phyloP scores from a whole-genome alignment of 2,329 filamentous ascomycete genomes.

The Colletotrichum phormii region DNA sequence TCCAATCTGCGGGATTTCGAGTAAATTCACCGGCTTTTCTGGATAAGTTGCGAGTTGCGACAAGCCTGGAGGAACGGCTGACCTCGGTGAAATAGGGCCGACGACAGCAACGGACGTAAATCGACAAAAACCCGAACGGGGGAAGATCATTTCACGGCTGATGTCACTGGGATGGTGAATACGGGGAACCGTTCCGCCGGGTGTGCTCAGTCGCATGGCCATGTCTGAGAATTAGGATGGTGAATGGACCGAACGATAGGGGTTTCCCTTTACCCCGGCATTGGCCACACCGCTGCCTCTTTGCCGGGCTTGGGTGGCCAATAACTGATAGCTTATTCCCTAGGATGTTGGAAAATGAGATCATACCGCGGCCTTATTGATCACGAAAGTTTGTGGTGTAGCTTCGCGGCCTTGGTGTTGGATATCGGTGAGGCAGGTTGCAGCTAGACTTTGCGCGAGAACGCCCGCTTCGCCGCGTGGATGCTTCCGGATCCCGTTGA shows the following conservation, averaged over 20 bases:
- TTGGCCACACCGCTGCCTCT: slow-evolving; percentile 24
- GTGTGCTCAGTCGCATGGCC: slow-evolving; percentile 17
- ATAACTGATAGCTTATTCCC: slow-evolving; percentile 1
- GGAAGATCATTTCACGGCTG: slow-evolving; percentile 6
- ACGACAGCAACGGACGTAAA: background rate
- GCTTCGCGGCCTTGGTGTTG: background rate
- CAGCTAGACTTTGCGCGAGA: background rate
- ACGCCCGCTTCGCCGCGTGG: slow-evolving; percentile 18
- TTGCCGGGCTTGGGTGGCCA: background rate
- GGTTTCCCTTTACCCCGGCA: slow-evolving; percentile 6
- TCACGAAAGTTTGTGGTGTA: slow-evolving; percentile 11
- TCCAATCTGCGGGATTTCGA: background rate
- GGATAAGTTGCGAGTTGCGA: background rate
- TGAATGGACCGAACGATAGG: slow-evolving; percentile 22
- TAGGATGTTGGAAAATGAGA: slow-evolving; percentile 20
- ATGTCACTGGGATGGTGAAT: slow-evolving; percentile 23
- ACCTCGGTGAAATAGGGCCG: background rate
- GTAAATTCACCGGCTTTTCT: background rate
- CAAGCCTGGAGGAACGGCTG: slow-evolving; percentile 10
- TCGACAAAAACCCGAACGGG: background rate
- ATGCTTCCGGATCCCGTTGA: slow-evolving; percentile 17
- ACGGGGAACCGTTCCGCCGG: slow-evolving; percentile 32
- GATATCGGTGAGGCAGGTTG: background rate
- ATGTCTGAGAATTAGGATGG: slow-evolving; percentile 21
- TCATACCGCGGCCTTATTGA: slow-evolving; percentile 1